Percentiles rank a stretch among this genome's conserved stretches.
Evolutionary conservation across 129 eudicot genomes (phyloP).

Genomic region (carrot (Daucus carota)): DH1_v3.0 NC_030387.2:12331001-12331500

Average conservation of each 20-base stretch:
- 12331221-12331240: not conserved
- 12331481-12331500: not conserved
- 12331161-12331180: not conserved
- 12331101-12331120: constrained; percentile 39
- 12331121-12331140: constrained; percentile 33
- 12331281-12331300: not conserved
- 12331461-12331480: not conserved
- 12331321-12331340: too few relatives aligned
- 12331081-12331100: constrained; percentile 35
- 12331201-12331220: not conserved
- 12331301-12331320: not conserved
- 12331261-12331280: not conserved
- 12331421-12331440: not conserved
- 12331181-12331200: not conserved
- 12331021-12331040: constrained; percentile 36
- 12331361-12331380: not conserved
- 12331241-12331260: not conserved
- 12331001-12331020: constrained; percentile 39
- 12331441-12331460: not conserved
- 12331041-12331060: constrained; percentile 40
- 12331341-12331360: not conserved
- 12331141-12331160: constrained; percentile 29
- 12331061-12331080: constrained; percentile 37
- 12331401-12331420: not conserved
- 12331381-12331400: not conserved